These are phyloP conservation scores for Puccinellia tenuiflora DNA, from an alignment of 176 grass and related monocot species.

Conservation along the genomic window DNA sequence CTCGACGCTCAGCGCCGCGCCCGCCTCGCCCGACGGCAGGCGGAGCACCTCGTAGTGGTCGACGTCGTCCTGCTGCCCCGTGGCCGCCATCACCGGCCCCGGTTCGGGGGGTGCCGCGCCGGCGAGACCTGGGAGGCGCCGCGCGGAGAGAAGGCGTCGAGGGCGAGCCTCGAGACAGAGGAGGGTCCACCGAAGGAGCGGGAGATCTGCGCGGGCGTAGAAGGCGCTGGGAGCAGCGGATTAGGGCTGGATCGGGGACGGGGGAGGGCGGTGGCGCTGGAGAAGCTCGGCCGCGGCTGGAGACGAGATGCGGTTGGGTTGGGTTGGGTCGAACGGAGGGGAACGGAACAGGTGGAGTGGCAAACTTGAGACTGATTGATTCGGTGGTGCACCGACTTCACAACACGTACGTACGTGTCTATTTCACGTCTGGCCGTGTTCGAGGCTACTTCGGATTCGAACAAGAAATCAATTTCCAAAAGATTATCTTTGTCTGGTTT, in stretches of 20 bases:
- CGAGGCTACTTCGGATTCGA: too few relatives aligned
- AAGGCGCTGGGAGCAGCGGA: neutral
- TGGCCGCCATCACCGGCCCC: neutral
- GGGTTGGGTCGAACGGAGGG: neutral
- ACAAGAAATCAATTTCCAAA: too few relatives aligned
- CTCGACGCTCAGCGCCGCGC: slow-evolving; percentile 43
- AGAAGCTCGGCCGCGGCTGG: neutral
- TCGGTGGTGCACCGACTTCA: too few relatives aligned
- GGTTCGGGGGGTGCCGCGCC: too few relatives aligned
- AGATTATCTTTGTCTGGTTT: too few relatives aligned
- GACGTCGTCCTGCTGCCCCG: slow-evolving; percentile 17
- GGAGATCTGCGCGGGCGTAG: neutral
- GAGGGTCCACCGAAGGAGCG: neutral
- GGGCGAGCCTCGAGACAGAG: neutral
- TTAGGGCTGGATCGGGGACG: neutral
- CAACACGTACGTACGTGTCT: too few relatives aligned
- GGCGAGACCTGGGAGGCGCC: neutral
- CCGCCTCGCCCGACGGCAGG: slow-evolving; percentile 63
- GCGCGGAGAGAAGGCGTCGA: neutral
- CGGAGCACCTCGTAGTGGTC: slow-evolving; percentile 77
- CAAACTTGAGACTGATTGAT: too few relatives aligned
- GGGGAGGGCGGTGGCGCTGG: neutral
- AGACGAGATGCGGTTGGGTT: neutral
- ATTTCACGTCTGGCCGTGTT: too few relatives aligned
- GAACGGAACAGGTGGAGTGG: too few relatives aligned